Conservation (phyloP, 192 early-diverging fungal genomes). For the Backusella tuberculispora region DNA sequence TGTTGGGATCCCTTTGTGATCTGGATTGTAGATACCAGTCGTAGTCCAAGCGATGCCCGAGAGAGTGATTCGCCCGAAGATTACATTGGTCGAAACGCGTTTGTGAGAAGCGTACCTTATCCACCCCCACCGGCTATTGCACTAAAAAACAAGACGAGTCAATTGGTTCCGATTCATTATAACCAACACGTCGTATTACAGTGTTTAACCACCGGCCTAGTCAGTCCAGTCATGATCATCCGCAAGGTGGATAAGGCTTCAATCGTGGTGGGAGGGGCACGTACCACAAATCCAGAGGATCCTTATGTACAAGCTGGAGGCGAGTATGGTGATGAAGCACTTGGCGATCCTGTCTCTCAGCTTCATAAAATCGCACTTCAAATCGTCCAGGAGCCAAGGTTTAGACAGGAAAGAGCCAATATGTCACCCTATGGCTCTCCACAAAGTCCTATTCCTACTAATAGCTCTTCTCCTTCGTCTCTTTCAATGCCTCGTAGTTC, state of each 20-base stretch:
- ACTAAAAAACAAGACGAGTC: slow-evolving; percentile 60
- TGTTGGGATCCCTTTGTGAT: slow-evolving; percentile 89
- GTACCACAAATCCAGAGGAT: slow-evolving; percentile 19
- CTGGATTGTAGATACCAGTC: slow-evolving; percentile 78
- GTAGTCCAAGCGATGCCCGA: slow-evolving; percentile 50
- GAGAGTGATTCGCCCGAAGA: slow-evolving; percentile 48
- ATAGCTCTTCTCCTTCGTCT: not conserved
- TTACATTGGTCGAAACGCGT: slow-evolving; percentile 46
- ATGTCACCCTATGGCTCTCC: not conserved
- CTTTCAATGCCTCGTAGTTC: slow-evolving; percentile 44
- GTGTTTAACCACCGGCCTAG: slow-evolving; percentile 83
- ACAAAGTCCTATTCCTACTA: too few relatives aligned
- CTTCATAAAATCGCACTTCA: slow-evolving; percentile 92
- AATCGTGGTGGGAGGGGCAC: slow-evolving; percentile 71
- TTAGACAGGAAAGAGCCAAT: not conserved
- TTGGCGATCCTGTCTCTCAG: slow-evolving; percentile 87
- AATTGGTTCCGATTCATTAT: slow-evolving; percentile 78
- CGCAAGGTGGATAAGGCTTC: slow-evolving; percentile 86
- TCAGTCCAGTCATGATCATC: slow-evolving; percentile 80
- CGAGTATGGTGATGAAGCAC: slow-evolving; percentile 54
- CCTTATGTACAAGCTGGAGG: slow-evolving; percentile 29
- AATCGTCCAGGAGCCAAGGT: slow-evolving; percentile 57
- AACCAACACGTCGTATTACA: slow-evolving; percentile 89
- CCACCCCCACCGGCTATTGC: slow-evolving; percentile 79
- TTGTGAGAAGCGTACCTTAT: slow-evolving; percentile 54